Evolutionary conservation across 2,329 filamentous ascomycete species (phyloP).

Genomic region (Sarocladium brachiariae): DNA sequence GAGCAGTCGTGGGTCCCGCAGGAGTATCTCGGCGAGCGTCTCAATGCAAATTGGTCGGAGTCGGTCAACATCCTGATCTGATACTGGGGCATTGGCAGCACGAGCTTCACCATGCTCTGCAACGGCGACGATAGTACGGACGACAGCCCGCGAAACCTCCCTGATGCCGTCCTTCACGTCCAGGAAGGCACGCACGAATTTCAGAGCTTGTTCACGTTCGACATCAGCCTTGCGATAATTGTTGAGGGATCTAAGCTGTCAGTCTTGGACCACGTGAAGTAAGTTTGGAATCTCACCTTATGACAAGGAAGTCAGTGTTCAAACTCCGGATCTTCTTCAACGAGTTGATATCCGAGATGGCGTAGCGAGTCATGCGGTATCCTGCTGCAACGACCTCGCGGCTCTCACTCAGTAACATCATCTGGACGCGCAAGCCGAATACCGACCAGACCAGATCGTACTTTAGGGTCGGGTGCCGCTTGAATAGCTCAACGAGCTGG

Average conservation of each 20-base stretch:
- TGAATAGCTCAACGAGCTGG: constrained; percentile 91
- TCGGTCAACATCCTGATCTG: constrained; percentile 74
- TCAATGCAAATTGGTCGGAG: constrained; percentile 86
- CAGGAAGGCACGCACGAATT: constrained; percentile 90
- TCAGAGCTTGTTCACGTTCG: constrained; percentile 92
- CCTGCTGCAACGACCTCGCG: constrained; percentile 92
- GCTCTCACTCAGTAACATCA: constrained; percentile 92
- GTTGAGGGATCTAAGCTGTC: constrained; percentile 60
- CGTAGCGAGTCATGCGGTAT: constrained; percentile 88
- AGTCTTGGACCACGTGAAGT: background rate
- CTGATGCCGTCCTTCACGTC: constrained; percentile 89
- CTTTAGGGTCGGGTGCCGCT: constrained; percentile 84
- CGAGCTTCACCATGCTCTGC: constrained; percentile 85
- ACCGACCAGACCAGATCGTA: constrained; percentile 96
- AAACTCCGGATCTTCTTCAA: constrained; percentile 79
- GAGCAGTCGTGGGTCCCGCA: constrained; percentile 75
- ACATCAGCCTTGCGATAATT: constrained; percentile 97
- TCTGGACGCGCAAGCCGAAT: constrained; percentile 88
- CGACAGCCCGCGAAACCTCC: constrained; percentile 80
- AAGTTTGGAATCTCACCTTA: constrained; percentile 35
- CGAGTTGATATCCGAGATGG: constrained; percentile 86
- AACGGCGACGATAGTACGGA: constrained; percentile 83
- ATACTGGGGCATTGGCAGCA: constrained; percentile 60
- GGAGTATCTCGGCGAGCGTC: constrained; percentile 84
- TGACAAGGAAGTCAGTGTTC: constrained; percentile 88